Evolutionary conservation across 352 stramenopile genomes (phyloP), one percentile per base, ranked within the genome.

Genomic region (Globisporangium polare): DNA sequence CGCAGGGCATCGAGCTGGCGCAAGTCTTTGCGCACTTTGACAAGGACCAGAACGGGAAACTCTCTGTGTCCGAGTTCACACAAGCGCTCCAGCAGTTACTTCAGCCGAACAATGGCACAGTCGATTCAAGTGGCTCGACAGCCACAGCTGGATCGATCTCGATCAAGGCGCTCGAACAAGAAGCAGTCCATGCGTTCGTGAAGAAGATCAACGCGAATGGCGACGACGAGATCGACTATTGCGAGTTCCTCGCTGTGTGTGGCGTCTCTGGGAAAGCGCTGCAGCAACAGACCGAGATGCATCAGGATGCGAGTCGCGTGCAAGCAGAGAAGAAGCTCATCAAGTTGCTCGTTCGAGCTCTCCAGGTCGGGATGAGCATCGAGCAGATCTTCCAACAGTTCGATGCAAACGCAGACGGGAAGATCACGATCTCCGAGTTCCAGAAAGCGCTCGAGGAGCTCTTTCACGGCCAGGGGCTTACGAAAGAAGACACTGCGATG

Each of bases 361-460:
- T 76, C 46, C 60, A 65, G 7, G 63, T 58, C 29, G 86, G 83
- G 0, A 66, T 93, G 54, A 69, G 53, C 0, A 60, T 89, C 5
- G 67, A 77, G 10, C 71, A 92, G 17, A 69, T 92, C 5, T 96
- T 97, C 43, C 56, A 78, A n/a, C 70, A 95, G 3, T 92, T 94
- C 50, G 86, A 94, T 60, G 56, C 62, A 1, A 75, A 93, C 43
- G 71, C 63, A 0, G 84, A 91, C 31, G 79, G 86, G 3, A 70
- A 61, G 18, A 79, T 94, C 22, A 88, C 73, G 0, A 31, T 80
- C 0, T 29, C 53, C 5, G 86, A 94, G 55, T 89, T 93, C 53
- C 69, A 85, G 33, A 54, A 51, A 10, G 65, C 68, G 5, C 66
- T 94, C n/a, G 60, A 82, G n/a, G 55, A 74, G 24, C 62, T 94